Conservation (phyloP, 345 rosid genomes). For the Ceriops zippeliana region DNA sequence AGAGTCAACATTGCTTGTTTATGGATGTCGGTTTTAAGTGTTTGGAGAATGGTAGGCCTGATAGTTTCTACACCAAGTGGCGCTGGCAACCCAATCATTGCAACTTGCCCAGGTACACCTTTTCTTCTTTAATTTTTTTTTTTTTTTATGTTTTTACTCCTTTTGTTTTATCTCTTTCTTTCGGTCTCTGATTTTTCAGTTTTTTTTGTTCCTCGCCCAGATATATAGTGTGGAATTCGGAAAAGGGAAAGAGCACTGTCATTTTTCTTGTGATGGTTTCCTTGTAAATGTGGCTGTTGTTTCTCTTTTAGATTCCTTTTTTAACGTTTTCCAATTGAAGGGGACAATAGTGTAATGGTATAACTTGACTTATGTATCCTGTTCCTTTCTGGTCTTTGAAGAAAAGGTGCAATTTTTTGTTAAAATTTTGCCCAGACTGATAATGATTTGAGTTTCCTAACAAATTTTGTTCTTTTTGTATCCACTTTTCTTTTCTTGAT, state of each 20-base stretch:
- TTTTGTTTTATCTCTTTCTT: neutral
- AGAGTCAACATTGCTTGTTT: constrained; percentile 51
- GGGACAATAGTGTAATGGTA: neutral
- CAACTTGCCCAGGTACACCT: constrained; percentile 57
- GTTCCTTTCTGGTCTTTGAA: neutral
- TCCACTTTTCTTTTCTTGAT: neutral
- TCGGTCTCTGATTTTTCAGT: neutral
- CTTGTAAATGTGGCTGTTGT: too few relatives aligned
- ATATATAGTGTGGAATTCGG: neutral
- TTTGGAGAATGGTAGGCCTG: constrained; percentile 67
- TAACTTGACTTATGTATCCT: neutral
- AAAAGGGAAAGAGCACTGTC: neutral
- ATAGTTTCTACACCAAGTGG: constrained; percentile 67
- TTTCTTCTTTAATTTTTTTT: neutral
- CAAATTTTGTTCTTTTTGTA: too few relatives aligned
- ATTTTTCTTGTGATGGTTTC: neutral
- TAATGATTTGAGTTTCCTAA: neutral
- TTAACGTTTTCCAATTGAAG: too few relatives aligned
- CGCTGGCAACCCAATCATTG: constrained; percentile 71
- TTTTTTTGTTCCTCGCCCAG: constrained; percentile 1
- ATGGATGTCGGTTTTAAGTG: constrained; percentile 61
- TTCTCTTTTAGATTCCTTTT: too few relatives aligned
- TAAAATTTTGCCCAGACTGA: neutral
- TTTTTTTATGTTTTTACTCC: neutral
- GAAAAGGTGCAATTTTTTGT: neutral